Percentiles rank a stretch among this genome's conserved stretches.
Evolutionary conservation across 352 stramenopile species (phyloP).

Genomic region (Pythium vanterpoolii): DNA sequence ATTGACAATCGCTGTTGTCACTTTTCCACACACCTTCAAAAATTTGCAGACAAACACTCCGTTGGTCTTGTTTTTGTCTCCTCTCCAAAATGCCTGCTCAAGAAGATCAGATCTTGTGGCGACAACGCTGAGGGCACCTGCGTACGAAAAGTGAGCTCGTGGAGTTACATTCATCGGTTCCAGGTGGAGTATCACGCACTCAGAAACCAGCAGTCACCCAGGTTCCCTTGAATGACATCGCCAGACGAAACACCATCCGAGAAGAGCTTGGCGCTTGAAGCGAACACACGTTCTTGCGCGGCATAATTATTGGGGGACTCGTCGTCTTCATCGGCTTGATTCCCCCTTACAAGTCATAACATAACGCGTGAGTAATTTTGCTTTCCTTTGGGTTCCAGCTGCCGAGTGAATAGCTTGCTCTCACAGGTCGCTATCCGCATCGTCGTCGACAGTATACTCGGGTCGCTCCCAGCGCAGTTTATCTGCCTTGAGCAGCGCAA

Average conservation of each 20-base stretch:
- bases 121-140: slow-evolving; percentile 85
- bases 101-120: slow-evolving; percentile 79
- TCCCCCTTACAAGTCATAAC: slow-evolving; percentile 14
- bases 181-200: slow-evolving; percentile 36
- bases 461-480: slow-evolving; percentile 82
- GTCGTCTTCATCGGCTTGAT: slow-evolving; percentile 31
- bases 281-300: slow-evolving; percentile 42
- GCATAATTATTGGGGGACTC: slow-evolving; percentile 26
- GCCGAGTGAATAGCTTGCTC: slow-evolving; percentile 1
- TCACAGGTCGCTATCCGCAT: slow-evolving; percentile 19
- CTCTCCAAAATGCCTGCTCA: slow-evolving; percentile 76
- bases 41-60: slow-evolving; percentile 90
- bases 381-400: background rate
- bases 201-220: slow-evolving; percentile 93
- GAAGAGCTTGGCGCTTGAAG: slow-evolving; percentile 69
- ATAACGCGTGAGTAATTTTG: background rate
- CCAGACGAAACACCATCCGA: slow-evolving; percentile 66
- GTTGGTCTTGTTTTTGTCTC: slow-evolving; percentile 65
- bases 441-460: slow-evolving; percentile 44
- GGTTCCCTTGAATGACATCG: slow-evolving; percentile 87
- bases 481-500: slow-evolving; percentile 63
- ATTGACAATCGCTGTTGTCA: background rate
- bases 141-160: background rate
- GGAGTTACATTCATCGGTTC: background rate
- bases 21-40: slow-evolving; percentile 70